A percentile compares a stretch with the other conserved stretches of the same genome.
Evolutionary conservation across 805 yeast species (phyloP).

Genomic region (Saturnispora sanitii): DNA sequence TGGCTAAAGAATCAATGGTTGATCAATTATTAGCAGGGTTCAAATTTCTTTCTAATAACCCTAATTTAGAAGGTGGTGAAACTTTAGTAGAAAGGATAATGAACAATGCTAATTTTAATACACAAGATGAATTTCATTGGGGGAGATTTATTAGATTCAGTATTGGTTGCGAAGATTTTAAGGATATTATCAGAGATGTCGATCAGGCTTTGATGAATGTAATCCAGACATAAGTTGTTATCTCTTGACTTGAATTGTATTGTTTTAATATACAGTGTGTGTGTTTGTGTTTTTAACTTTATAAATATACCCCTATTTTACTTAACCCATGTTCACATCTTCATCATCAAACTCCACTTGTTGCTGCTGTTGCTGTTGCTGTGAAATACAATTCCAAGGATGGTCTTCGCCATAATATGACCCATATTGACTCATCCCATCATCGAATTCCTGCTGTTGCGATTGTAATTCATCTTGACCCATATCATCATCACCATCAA

Average conservation of each 20-base stretch:
- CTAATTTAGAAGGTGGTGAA: constrained; percentile 39
- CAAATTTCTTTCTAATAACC: constrained; percentile 40
- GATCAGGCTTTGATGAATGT: constrained; percentile 29
- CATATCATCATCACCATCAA: constrained; percentile 7
- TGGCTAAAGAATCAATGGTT: constrained; percentile 30
- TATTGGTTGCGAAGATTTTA: constrained; percentile 44
- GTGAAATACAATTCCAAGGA: constrained; percentile 5
- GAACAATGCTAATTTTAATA: constrained; percentile 24
- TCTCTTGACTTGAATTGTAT: neutral
- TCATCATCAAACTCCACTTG: constrained; percentile 7
- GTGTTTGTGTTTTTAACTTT: neutral
- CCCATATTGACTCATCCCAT: constrained; percentile 14
- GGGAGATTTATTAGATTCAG: constrained; percentile 35
- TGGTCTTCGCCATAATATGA: constrained; percentile 12
- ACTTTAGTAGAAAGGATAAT: constrained; percentile 40
- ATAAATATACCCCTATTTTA: neutral
- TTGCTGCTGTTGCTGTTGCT: constrained; percentile 8
- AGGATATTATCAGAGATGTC: constrained; percentile 41
- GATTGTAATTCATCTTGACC: neutral
- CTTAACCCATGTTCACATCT: neutral
- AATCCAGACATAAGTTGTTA: constrained; percentile 4
- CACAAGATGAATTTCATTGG: neutral
- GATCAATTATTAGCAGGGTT: constrained; percentile 33
- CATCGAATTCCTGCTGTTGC: constrained; percentile 1
- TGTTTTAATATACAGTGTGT: neutral